Evolutionary conservation across 208 protist species (phyloP), one percentile per base, ranked within the genome.

Genomic region (Trichomonas vaginalis): DNA sequence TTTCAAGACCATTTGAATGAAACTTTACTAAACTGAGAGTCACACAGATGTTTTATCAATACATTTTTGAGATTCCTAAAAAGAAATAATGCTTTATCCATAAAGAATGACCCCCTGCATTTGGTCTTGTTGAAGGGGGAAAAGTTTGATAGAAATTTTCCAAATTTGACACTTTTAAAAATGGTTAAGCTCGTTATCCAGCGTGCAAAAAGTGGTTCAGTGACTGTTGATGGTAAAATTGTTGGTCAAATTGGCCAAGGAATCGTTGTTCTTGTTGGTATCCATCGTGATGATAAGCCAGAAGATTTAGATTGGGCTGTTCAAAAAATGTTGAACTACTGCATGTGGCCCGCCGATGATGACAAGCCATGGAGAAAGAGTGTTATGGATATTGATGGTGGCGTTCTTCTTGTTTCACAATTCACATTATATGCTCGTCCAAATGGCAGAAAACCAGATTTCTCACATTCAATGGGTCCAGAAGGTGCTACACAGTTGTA

Each of bases 231-330:
- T 40, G 86, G 45, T 17, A 27, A 92, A 92, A 92, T 45, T n/a
- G 42, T 92, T 51, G 86, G 86, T n/a, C 27, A 48, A 10, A 42
- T 42, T 15, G 86, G 37, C 10, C 3, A 39, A 9, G 86, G 86
- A 15, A 45, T 92, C 35, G 86, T 92, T 39, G 42, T 42, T 51
- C n/a, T 92, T 35, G 86, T 92, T 92, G 86, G 86, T 9, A 42
- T 92, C 45, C 86, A 92, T 39, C 12, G 45, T 21, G 86, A 92
- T 40, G 86, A 92, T 51, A 48, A 48, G 39, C 40, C 42, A 51
- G 86, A 92, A 92, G 86, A 92, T 92, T 92, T 92, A 47, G 86
- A 92, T 17, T 92, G 86, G 86, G 46, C 45, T 0, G 42, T 92
- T 35, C 17, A 48, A 51, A 92, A 92, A 92, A 35, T 92, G n/a